Conservation (phyloP, 108 stramenopile species). For the Pseudonitzschia multiseries region DNA sequence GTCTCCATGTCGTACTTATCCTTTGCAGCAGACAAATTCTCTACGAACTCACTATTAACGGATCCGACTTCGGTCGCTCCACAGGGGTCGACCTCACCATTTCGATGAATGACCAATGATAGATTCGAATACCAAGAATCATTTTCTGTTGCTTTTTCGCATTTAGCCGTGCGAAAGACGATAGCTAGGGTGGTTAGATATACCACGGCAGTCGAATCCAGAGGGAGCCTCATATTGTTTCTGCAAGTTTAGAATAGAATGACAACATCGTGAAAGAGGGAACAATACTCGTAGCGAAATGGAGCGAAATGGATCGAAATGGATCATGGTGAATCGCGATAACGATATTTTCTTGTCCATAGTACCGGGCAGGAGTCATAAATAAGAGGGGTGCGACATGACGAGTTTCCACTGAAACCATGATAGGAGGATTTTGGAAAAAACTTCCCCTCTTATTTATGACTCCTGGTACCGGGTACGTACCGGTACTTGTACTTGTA, state of each 20-base stretch:
- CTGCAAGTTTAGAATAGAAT: neutral
- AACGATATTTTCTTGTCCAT: no score
- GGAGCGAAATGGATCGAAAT: no score
- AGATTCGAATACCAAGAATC: constrained; percentile 12
- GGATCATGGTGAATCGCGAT: no score
- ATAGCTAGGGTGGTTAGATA: neutral
- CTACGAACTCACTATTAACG: constrained; percentile 6
- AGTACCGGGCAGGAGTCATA: no score
- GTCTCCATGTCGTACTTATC: constrained; percentile 66
- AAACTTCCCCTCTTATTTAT: no score
- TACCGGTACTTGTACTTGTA: no score
- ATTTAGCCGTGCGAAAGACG: neutral
- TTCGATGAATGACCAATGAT: constrained; percentile 53
- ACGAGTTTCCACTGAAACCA: no score
- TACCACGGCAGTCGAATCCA: neutral
- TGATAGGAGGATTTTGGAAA: no score
- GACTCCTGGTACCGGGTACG: no score
- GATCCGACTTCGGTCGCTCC: constrained; percentile 14
- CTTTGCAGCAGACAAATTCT: neutral
- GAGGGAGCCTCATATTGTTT: neutral
- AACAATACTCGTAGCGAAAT: no score
- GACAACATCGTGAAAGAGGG: neutral
- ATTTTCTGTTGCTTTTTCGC: neutral
- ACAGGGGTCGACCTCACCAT: constrained; percentile 73
- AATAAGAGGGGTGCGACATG: no score